These are phyloP conservation scores for Verticillium tricorpus DNA, from an alignment of 2,329 filamentous ascomycete genomes.

Conservation along the genomic window DNA sequence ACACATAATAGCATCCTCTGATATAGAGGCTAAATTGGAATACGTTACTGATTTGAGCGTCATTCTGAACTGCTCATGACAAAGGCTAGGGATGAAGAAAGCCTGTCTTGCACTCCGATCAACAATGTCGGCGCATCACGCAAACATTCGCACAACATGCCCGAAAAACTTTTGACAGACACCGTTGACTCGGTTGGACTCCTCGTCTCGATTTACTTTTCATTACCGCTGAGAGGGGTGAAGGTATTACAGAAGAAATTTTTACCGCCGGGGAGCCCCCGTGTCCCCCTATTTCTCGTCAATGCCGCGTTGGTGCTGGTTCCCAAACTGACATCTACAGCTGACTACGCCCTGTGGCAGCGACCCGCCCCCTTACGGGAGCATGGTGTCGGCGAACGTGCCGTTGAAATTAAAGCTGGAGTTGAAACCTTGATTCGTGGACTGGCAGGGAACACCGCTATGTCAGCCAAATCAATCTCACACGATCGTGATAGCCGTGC, in stretches of 20 bases:
- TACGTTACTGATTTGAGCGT: too few relatives aligned
- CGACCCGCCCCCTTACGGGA: not conserved
- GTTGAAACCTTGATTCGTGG: constrained; percentile 5
- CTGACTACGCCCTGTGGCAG: not conserved
- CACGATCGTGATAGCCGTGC: constrained; percentile 8
- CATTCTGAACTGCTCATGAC: too few relatives aligned
- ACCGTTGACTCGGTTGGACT: not conserved
- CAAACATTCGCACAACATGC: too few relatives aligned
- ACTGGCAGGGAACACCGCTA: constrained; percentile 2
- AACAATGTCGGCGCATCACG: too few relatives aligned
- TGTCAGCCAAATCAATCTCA: constrained; percentile 17
- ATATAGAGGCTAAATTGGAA: too few relatives aligned
- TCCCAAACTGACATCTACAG: not conserved
- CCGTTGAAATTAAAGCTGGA: constrained; percentile 1
- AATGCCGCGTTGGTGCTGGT: not conserved
- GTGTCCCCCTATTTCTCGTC: not conserved
- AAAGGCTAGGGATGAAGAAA: too few relatives aligned
- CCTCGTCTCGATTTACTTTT: not conserved
- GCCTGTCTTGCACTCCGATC: too few relatives aligned
- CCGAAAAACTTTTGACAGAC: too few relatives aligned
- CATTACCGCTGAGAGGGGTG: not conserved
- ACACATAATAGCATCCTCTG: not conserved
- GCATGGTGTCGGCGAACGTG: not conserved
- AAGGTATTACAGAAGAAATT: not conserved
- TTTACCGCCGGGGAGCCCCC: too few relatives aligned